A percentile compares a stretch with the other conserved stretches of the same genome.
Evolutionary conservation across 768 basidiomycete species (phyloP).

Genomic region (Tremella yokohamensis): DNA sequence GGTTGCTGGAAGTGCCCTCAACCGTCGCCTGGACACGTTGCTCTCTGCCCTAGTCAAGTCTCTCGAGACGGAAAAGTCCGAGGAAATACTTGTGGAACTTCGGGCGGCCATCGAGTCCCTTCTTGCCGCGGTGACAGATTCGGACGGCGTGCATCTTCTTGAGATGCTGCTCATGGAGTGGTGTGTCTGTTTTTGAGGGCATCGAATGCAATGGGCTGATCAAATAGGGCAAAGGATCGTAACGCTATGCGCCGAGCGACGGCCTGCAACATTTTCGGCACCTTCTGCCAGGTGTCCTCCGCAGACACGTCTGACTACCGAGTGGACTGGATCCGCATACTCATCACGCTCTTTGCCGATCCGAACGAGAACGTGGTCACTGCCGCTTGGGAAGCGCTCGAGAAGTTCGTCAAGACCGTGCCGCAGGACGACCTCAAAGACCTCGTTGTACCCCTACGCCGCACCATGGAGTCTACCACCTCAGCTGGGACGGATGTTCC

Average conservation of each 20-base stretch:
- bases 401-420: slow-evolving; percentile 79
- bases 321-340: slow-evolving; percentile 88
- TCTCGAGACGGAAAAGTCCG: slow-evolving; percentile 61
- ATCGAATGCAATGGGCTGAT: neutral
- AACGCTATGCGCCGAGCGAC: slow-evolving; percentile 68
- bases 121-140: slow-evolving; percentile 72
- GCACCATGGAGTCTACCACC: slow-evolving; percentile 81
- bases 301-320: slow-evolving; percentile 81
- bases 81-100: slow-evolving; percentile 68
- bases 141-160: slow-evolving; percentile 81
- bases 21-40: slow-evolving; percentile 72
- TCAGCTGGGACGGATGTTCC: slow-evolving; percentile 72
- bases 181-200: slow-evolving; percentile 54
- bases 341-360: slow-evolving; percentile 80
- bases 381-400: slow-evolving; percentile 76
- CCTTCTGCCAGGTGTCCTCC: slow-evolving; percentile 77
- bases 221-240: slow-evolving; percentile 71
- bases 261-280: slow-evolving; percentile 70
- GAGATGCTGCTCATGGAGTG: slow-evolving; percentile 87
- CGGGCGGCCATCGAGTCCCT: slow-evolving; percentile 72
- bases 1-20: slow-evolving; percentile 87
- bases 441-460: slow-evolving; percentile 79
- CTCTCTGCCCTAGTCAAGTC: slow-evolving; percentile 75
- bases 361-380: slow-evolving; percentile 58
- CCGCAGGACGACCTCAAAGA: slow-evolving; percentile 91